Base-by-base conservation (phyloP, 768 basidiomycete genomes). In the Pleurotus tuoliensis region DNA sequence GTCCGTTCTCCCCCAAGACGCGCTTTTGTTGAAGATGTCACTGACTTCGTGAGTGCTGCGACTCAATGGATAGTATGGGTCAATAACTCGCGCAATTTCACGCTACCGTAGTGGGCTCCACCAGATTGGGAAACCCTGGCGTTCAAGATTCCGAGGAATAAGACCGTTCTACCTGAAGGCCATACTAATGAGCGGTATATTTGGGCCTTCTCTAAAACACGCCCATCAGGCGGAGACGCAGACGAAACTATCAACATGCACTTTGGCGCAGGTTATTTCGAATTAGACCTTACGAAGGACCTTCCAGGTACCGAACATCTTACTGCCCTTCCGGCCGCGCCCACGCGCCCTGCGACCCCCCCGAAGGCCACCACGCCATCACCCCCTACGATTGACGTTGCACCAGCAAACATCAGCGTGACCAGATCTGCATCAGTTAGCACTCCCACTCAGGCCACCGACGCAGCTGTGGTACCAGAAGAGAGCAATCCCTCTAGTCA, bases 1-100 rank as follows among this genome's bases (percentile, higher is more conserved):
- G 73, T 73, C 15, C 55, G 67, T 6, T 62, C 70, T 41, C 83
- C 84, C 9, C 74, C 76, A 9, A 73, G 83, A 55, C 56, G 72
- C 45, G 83, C 83, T 24, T 72, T 61, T 5, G 43, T 74, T 37
- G 66, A 53, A 4, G 51, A 53, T 30, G 39, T 53, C 6, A 53
- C 34, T 3, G 16, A 59, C 70, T 47, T 68, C 74, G 50, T 71
- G 67, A 56, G 58, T 68, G 56, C 61, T 74, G 45, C 9, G 66
- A 70, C 22, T 76, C 75, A 47, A 59, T 69, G 60, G 37, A 18
- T 22, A 43, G 41, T 53, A 24, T 18, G 40, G 30, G 30, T 34
- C 34, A 37, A 27, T 34, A 22, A 13, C 48, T 25, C 37, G 27
- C 24, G 11, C 22, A 20, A 18, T 46, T 30, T 25, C 15, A 41